Percentiles rank a stretch among this genome's conserved stretches.
These are phyloP conservation scores for Chrysopogon serrulatus DNA, from an alignment of 176 grass and related monocot genomes.

Conservation along the genomic window DNA sequence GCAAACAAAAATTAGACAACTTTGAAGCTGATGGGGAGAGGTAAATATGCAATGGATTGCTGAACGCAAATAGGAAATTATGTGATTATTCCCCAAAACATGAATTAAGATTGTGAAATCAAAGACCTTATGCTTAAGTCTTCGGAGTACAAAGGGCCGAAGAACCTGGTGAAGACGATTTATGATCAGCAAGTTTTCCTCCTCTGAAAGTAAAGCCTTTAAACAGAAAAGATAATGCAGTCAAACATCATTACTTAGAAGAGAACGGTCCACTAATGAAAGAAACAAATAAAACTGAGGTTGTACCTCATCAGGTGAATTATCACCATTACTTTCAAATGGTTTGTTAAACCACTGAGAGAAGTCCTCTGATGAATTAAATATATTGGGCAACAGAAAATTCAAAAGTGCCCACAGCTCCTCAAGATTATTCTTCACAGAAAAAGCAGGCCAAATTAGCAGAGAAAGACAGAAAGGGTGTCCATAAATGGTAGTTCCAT, in stretches of 20 bases:
- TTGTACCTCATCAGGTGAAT: conserved; percentile 78
- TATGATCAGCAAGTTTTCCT: conserved; percentile 99
- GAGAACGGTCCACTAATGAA: background rate
- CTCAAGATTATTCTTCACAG: conserved; percentile 98
- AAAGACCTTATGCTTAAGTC: conserved; percentile 96
- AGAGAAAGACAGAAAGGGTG: background rate
- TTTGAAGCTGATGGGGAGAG: conserved; percentile 13
- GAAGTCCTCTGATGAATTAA: conserved; percentile 99
- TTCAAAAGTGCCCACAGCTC: conserved; percentile 99
- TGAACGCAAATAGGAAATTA: background rate
- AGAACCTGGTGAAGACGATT: conserved; percentile 99
- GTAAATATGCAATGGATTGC: background rate
- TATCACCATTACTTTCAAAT: conserved; percentile 87
- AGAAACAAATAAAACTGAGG: conserved; percentile 19
- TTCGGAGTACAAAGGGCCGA: conserved; percentile 97
- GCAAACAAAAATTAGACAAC: background rate
- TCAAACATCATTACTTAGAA: conserved; percentile 21
- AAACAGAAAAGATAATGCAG: conserved; percentile 14
- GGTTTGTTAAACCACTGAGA: conserved; percentile 99
- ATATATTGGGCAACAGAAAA: conserved; percentile 94
- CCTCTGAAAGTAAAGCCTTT: conserved; percentile 97
- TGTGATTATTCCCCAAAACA: conserved; percentile 5
- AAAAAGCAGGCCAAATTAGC: conserved; percentile 38
- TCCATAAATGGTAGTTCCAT: conserved; percentile 7
- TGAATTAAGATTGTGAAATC: conserved; percentile 21